Conservation (phyloP, 805 yeast genomes). For the Starmerella potacharoeniae region DNA sequence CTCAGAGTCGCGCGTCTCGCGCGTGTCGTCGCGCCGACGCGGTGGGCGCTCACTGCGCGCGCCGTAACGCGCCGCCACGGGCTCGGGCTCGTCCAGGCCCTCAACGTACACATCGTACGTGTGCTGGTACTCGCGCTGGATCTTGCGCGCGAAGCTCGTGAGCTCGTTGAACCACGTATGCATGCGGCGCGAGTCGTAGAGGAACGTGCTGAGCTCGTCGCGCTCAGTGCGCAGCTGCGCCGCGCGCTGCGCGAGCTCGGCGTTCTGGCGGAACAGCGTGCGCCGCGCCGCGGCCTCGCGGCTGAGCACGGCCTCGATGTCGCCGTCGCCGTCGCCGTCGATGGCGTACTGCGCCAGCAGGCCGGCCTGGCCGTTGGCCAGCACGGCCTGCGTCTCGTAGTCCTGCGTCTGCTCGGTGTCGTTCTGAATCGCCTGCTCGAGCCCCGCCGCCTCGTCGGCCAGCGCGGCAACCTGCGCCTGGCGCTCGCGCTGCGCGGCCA, state of each 20-base stretch:
- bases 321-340: not conserved
- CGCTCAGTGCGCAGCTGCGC: not conserved
- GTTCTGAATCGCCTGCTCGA: not conserved
- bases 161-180: slow-evolving; percentile 3
- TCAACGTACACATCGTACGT: not conserved
- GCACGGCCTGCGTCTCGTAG: slow-evolving; percentile 1
- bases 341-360: not conserved
- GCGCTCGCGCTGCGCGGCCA: not conserved
- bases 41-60: not conserved
- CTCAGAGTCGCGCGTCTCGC: not conserved
- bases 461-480: not conserved
- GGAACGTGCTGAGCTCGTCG: not conserved
- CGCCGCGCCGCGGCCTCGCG: slow-evolving; percentile 2
- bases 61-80: not conserved
- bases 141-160: slow-evolving; percentile 1
- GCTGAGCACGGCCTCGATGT: not conserved
- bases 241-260: not conserved
- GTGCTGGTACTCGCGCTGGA: slow-evolving; percentile 4
- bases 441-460: not conserved
- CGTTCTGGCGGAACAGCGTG: not conserved
- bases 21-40: not conserved
- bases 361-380: not conserved
- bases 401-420: not conserved
- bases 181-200: slow-evolving; percentile 1
- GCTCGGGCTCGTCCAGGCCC: not conserved